These are phyloP conservation scores for Tulasnella sp. DNA, from an alignment of 768 basidiomycete species.

Conservation along the genomic window DNA sequence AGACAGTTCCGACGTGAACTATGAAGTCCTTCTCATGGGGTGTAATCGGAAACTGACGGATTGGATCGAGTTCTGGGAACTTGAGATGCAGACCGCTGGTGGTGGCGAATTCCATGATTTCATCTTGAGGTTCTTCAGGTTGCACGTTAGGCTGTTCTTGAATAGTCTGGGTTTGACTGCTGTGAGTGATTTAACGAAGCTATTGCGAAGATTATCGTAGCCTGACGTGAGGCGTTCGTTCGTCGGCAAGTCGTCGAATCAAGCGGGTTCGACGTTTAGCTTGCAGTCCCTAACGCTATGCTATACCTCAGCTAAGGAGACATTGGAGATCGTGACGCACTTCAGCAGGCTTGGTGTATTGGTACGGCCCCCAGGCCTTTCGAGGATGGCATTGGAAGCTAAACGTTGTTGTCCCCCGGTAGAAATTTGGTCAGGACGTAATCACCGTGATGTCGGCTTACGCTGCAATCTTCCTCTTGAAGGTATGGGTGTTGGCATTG, in stretches of 20 bases:
- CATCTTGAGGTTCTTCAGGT: slow-evolving; percentile 65
- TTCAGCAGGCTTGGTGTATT: slow-evolving; percentile 67
- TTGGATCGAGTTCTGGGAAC: slow-evolving; percentile 66
- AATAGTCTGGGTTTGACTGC: slow-evolving; percentile 79
- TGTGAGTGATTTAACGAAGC: background rate
- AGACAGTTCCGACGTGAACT: slow-evolving; percentile 55
- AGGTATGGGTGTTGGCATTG: slow-evolving; percentile 35
- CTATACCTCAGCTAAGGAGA: slow-evolving; percentile 64
- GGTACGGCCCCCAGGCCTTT: slow-evolving; percentile 35
- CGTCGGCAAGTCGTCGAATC: background rate
- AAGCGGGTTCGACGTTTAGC: background rate
- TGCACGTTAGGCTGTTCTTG: slow-evolving; percentile 71
- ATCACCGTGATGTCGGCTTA: slow-evolving; percentile 83
- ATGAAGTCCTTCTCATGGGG: slow-evolving; percentile 60
- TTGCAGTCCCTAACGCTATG: slow-evolving; percentile 53
- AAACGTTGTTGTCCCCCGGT: background rate
- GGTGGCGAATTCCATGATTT: slow-evolving; percentile 70
- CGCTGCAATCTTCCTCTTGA: slow-evolving; percentile 70
- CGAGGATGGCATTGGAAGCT: background rate
- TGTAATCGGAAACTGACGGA: slow-evolving; percentile 65
- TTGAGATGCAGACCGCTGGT: slow-evolving; percentile 63
- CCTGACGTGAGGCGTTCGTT: background rate
- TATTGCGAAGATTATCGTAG: background rate
- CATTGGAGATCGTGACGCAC: slow-evolving; percentile 64
- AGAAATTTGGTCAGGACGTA: slow-evolving; percentile 82